Conservation (phyloP, 75 land plant genomes). For the Cunninghamia lanceolata region DNA sequence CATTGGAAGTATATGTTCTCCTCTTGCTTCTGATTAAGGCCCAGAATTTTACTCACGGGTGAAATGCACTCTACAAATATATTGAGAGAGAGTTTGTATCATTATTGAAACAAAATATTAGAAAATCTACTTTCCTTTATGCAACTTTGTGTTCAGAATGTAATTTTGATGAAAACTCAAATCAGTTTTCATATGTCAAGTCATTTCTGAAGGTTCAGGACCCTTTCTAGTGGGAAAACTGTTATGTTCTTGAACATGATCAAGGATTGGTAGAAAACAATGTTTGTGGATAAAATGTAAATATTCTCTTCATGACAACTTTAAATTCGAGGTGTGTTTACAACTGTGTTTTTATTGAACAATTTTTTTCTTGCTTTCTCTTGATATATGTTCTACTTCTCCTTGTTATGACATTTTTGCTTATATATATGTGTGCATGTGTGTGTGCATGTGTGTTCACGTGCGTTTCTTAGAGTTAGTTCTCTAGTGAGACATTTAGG, state of each 20-base stretch:
- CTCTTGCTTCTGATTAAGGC: neutral
- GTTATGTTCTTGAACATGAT: neutral
- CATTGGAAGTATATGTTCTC: neutral
- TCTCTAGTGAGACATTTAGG: neutral
- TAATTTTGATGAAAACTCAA: neutral
- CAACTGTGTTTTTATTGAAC: neutral
- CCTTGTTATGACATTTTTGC: too few species aligned
- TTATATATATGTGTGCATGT: too few species aligned
- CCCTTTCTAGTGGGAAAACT: neutral
- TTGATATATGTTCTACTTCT: too few species aligned
- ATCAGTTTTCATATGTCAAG: neutral
- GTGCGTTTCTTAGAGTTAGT: neutral
- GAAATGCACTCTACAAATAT: neutral
- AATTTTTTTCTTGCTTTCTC: neutral
- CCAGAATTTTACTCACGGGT: neutral
- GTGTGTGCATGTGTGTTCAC: neutral
- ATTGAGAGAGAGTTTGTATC: neutral
- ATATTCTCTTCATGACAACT: neutral
- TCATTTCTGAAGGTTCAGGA: neutral
- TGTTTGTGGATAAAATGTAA: neutral
- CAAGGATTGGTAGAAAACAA: neutral
- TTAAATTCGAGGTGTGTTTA: neutral
- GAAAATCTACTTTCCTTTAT: neutral
- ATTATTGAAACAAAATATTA: neutral
- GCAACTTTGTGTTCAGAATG: neutral